Evolutionary conservation across 108 stramenopile species (phyloP).

Genomic region (Parietichytrium sp.): DNA sequence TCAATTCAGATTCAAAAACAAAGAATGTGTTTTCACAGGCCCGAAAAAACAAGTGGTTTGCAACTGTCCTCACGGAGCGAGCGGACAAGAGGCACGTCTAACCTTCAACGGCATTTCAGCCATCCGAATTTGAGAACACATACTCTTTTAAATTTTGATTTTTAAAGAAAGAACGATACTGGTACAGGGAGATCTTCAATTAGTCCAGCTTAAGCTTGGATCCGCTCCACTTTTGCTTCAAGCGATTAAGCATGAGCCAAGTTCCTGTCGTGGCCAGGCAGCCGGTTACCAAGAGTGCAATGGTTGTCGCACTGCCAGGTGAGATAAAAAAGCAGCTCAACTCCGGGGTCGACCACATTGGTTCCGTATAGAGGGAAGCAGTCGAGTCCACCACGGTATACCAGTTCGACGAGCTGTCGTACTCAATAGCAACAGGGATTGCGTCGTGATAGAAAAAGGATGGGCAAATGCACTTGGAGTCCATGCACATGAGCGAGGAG

Average conservation of each 20-base stretch:
- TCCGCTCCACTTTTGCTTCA: too few species aligned
- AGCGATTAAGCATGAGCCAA: background rate
- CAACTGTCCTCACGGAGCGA: too few species aligned
- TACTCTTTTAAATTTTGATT: too few species aligned
- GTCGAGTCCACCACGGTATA: too few species aligned
- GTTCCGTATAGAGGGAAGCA: background rate
- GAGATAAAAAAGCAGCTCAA: background rate
- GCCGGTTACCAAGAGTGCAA: background rate
- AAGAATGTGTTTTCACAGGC: background rate
- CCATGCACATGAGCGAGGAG: background rate
- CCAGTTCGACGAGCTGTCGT: background rate
- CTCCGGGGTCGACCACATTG: background rate
- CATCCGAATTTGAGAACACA: too few species aligned
- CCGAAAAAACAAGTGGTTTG: too few species aligned
- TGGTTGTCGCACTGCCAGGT: background rate
- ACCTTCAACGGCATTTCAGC: too few species aligned
- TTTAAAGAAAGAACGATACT: background rate
- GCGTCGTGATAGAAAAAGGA: background rate
- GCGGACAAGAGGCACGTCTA: too few species aligned
- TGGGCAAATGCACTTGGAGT: background rate
- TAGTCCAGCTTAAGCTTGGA: background rate
- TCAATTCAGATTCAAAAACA: background rate
- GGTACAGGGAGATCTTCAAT: background rate
- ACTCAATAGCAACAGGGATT: background rate
- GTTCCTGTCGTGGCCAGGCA: background rate